Percentiles rank a stretch among this genome's conserved stretches.
Evolutionary conservation across 1,139 yeast genomes (phyloP).

Genomic region (Debaryomyces robertsiae): DNA sequence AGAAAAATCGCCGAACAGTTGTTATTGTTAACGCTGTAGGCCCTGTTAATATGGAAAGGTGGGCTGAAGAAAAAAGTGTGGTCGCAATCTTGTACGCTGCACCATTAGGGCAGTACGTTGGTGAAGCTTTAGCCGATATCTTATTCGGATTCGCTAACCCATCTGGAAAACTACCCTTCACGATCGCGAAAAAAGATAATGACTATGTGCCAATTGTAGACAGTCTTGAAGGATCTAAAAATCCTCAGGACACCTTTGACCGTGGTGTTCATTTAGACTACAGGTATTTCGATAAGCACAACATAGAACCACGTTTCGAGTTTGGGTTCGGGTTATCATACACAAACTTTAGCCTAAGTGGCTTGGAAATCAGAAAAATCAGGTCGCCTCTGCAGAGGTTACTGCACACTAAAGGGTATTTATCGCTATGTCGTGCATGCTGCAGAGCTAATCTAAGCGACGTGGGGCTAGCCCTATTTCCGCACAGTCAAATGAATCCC

Average conservation of each 20-base stretch:
- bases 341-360: constrained; percentile 47
- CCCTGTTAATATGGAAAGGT: constrained; percentile 59
- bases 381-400: constrained; percentile 50
- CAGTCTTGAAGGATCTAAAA: constrained; percentile 37
- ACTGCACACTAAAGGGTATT: constrained; percentile 52
- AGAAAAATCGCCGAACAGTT: constrained; percentile 53
- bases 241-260: constrained; percentile 53
- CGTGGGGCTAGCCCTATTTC: constrained; percentile 59
- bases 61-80: constrained; percentile 60
- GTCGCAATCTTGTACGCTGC: constrained; percentile 59
- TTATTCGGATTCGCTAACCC: constrained; percentile 62
- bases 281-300: constrained; percentile 56
- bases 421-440: constrained; percentile 40
- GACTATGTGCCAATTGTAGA: constrained; percentile 56
- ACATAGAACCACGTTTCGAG: constrained; percentile 58
- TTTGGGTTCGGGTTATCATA: constrained; percentile 67
- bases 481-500: constrained; percentile 54
- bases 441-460: constrained; percentile 52
- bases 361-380: constrained; percentile 41
- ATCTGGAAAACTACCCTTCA: constrained; percentile 64
- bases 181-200: constrained; percentile 56
- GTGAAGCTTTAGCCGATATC: constrained; percentile 44
- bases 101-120: constrained; percentile 59
- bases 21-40: constrained; percentile 63
- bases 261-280: constrained; percentile 57